Evolutionary conservation across 129 eudicot species (phyloP).

Genomic region (Rutidosis leptorrhynchoides): DNA sequence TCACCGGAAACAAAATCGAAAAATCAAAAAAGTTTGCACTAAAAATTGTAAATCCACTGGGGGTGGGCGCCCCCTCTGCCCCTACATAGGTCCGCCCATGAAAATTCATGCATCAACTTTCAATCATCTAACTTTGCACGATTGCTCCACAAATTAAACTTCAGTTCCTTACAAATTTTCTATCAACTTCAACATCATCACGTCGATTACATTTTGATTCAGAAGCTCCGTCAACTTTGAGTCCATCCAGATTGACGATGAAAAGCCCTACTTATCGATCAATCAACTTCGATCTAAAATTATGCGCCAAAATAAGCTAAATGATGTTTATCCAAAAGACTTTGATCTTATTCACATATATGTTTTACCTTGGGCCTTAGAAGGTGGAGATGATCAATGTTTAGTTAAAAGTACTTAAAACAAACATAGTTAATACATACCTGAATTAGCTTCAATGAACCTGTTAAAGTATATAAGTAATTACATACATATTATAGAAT

Average conservation of each 20-base stretch:
- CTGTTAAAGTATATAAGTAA: too few relatives aligned
- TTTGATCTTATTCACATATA: not conserved
- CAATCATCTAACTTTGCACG: not conserved
- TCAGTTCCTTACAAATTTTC: not conserved
- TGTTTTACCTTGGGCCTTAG: too few relatives aligned
- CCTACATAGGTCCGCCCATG: too few relatives aligned
- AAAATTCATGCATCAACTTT: not conserved
- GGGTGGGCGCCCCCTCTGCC: too few relatives aligned
- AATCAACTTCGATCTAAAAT: slow-evolving; percentile 42
- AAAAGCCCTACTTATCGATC: slow-evolving; percentile 41
- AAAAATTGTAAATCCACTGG: too few relatives aligned
- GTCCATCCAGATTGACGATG: slow-evolving; percentile 40
- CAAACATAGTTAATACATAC: too few relatives aligned
- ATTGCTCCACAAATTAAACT: not conserved
- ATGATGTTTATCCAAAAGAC: not conserved
- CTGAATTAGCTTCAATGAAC: too few relatives aligned
- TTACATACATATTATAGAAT: too few relatives aligned
- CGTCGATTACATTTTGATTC: slow-evolving; percentile 55
- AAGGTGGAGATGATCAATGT: too few relatives aligned
- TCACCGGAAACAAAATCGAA: too few relatives aligned
- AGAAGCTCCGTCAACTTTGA: slow-evolving; percentile 54
- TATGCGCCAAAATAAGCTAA: not conserved
- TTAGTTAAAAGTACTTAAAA: too few relatives aligned
- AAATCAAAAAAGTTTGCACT: too few relatives aligned
- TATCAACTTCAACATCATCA: not conserved